Percentiles rank a stretch among this genome's conserved stretches.
Evolutionary conservation across 306 rosid species (phyloP).

Genomic region (Oxytropis ochrocephala): DNA sequence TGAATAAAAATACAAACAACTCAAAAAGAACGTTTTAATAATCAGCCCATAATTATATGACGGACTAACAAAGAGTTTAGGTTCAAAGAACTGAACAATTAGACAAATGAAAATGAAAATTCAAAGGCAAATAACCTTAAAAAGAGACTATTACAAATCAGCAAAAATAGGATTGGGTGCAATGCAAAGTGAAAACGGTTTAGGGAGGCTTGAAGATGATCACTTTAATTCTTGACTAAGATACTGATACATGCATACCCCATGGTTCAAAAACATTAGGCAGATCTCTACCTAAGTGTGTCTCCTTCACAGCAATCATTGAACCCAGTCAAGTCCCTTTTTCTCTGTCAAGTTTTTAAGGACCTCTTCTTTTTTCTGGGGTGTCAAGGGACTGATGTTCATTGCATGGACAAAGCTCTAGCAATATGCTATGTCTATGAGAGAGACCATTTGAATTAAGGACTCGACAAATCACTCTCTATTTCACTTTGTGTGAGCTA

Average conservation of each 20-base stretch:
- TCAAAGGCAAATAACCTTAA: neutral
- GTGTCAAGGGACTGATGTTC: too few relatives aligned
- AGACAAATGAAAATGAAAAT: neutral
- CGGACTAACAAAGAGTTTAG: neutral
- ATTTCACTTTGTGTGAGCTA: too few relatives aligned
- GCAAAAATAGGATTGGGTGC: neutral
- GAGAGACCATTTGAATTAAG: too few relatives aligned
- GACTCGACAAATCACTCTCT: too few relatives aligned
- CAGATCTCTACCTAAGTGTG: constrained; percentile 13
- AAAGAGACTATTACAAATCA: neutral
- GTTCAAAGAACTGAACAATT: neutral
- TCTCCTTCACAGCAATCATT: constrained; percentile 28
- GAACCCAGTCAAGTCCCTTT: constrained; percentile 14
- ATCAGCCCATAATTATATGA: neutral
- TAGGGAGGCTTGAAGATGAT: constrained; percentile 19
- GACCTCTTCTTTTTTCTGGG: too few relatives aligned
- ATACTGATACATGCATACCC: neutral
- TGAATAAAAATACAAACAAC: constrained; percentile 2
- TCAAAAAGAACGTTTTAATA: neutral
- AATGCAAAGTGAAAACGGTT: constrained; percentile 21
- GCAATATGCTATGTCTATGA: too few relatives aligned
- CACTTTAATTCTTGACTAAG: constrained; percentile 3
- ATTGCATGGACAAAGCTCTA: too few relatives aligned
- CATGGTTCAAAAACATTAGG: constrained; percentile 37
- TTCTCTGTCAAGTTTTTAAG: neutral